Evolutionary conservation across 1,139 yeast genomes (phyloP).

Genomic region (Geotrichum europaeum): DNA sequence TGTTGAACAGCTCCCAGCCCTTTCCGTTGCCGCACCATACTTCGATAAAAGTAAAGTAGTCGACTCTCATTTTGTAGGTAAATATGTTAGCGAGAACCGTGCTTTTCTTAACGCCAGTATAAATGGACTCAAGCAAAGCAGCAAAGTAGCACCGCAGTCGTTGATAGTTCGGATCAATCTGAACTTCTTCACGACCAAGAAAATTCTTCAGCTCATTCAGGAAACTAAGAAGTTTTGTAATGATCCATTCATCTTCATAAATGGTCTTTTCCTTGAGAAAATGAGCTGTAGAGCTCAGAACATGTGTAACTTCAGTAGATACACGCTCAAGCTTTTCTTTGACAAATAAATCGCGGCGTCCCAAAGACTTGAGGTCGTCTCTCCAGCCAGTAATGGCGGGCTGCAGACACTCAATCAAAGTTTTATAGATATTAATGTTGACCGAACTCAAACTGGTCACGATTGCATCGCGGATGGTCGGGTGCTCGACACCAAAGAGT

Average conservation of each 20-base stretch:
- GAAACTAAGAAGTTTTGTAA: slow-evolving; percentile 57
- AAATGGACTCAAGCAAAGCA: slow-evolving; percentile 66
- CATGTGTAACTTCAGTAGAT: slow-evolving; percentile 73
- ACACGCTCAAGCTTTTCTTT: slow-evolving; percentile 44
- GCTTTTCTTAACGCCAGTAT: slow-evolving; percentile 43
- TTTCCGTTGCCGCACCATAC: slow-evolving; percentile 96
- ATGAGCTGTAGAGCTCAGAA: slow-evolving; percentile 64
- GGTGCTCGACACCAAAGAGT: slow-evolving; percentile 63
- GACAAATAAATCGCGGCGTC: slow-evolving; percentile 20
- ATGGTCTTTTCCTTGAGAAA: slow-evolving; percentile 50
- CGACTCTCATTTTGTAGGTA: slow-evolving; percentile 80
- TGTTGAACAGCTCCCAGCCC: slow-evolving; percentile 51
- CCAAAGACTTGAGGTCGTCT: slow-evolving; percentile 20
- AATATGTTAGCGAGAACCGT: slow-evolving; percentile 51
- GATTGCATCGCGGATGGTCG: slow-evolving; percentile 73
- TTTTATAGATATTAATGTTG: slow-evolving; percentile 80
- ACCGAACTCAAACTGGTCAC: slow-evolving; percentile 83
- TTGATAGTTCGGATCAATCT: slow-evolving; percentile 66
- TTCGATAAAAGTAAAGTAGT: slow-evolving; percentile 72
- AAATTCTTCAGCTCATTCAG: slow-evolving; percentile 62
- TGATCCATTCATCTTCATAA: slow-evolving; percentile 62
- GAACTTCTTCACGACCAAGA: slow-evolving; percentile 53
- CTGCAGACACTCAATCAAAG: slow-evolving; percentile 74
- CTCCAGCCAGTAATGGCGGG: slow-evolving; percentile 45
- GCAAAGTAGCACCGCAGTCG: slow-evolving; percentile 75